A percentile compares a stretch with the other conserved stretches of the same genome.
Conservation (phyloP, 202 grass and related monocot genomes). For the Zoysia matrella region DNA sequence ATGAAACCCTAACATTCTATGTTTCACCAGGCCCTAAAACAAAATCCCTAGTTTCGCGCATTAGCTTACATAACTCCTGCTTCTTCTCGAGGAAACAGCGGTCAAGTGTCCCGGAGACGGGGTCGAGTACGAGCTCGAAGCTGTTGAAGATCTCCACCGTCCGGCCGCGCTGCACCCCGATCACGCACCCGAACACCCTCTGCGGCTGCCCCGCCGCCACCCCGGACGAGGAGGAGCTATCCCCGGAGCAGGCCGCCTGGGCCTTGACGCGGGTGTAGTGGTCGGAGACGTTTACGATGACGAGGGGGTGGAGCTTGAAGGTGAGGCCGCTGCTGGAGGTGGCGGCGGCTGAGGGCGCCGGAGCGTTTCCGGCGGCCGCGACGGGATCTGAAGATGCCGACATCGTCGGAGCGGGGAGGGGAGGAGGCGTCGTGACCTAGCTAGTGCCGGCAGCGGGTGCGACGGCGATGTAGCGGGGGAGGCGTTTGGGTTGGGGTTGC, state of each 20-base stretch:
- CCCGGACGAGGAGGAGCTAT: constrained; percentile 29
- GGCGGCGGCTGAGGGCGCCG: background rate
- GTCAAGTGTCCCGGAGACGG: constrained; percentile 72
- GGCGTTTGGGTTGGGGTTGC: background rate
- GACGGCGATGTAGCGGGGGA: too few relatives aligned
- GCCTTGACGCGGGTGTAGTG: constrained; percentile 96
- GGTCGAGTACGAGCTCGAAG: constrained; percentile 97
- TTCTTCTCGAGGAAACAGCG: constrained; percentile 98
- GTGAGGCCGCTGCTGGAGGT: constrained; percentile 86
- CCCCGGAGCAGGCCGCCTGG: constrained; percentile 55
- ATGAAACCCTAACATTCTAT: constrained; percentile 22
- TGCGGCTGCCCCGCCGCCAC: constrained; percentile 30
- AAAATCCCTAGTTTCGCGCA: background rate
- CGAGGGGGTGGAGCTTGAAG: constrained; percentile 97
- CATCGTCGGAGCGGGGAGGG: constrained; percentile 42
- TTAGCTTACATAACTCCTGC: constrained; percentile 90
- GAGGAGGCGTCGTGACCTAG: constrained; percentile 35
- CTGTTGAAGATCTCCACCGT: constrained; percentile 99
- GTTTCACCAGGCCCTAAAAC: background rate
- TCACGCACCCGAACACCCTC: constrained; percentile 93
- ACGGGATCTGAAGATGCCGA: constrained; percentile 42
- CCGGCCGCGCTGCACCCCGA: constrained; percentile 90
- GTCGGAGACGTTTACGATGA: constrained; percentile 99
- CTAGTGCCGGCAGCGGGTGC: constrained; percentile 16
- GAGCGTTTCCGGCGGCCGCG: constrained; percentile 5